Evolutionary conservation across 2,329 filamentous ascomycete genomes (phyloP), one percentile per base, ranked within the genome.

Genomic region (Diaporthe australafricana): DNA sequence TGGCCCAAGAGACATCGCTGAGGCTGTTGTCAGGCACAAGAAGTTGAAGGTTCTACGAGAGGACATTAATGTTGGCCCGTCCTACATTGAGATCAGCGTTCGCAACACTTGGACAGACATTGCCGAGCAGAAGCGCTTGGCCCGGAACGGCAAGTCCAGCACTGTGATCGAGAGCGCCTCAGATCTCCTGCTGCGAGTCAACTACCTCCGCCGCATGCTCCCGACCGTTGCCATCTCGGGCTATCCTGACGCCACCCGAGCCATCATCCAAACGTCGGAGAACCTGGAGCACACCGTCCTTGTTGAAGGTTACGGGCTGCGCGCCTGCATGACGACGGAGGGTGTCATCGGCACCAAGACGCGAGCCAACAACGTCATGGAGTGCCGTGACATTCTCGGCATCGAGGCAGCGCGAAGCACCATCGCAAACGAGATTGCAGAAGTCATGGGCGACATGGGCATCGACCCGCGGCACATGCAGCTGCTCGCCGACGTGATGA

Each of bases 391-490:
- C 30, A 92, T 98, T 0, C 90, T 99, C 4, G 96, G 96, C 63
- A 98, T 99, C 77, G 96, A 99, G 85, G 96, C 96, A 0, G 96
- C 96, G 3, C 91, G 96, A 72, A 89, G 89, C 4, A 97, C 95
- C 8, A 98, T 99, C 78, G 93, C 96, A 63, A 86, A 89, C 56
- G 96, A 99, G 84, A 98, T 99, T 78, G 89, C 88, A 68, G 87
- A 88, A 67, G 96, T 98, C 79, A 99, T 98, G 95, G 90, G 90
- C 45, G 91, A 92, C 80, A 98, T 99, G 95, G 91, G 90, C 81
- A 98, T 99, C 78, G 96, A 99, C 83, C 96, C 95, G 55, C 93
- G 96, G 70, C 96, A 99, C 84, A 98, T 99, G 95, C 93, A 98
- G 81, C 89, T 99, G 22, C 90, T 99, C 1, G 96, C 96, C 14